phyloP scores from a whole-genome alignment of 108 stramenopile genomes.

The Cafeteria roenbergensis region DNA sequence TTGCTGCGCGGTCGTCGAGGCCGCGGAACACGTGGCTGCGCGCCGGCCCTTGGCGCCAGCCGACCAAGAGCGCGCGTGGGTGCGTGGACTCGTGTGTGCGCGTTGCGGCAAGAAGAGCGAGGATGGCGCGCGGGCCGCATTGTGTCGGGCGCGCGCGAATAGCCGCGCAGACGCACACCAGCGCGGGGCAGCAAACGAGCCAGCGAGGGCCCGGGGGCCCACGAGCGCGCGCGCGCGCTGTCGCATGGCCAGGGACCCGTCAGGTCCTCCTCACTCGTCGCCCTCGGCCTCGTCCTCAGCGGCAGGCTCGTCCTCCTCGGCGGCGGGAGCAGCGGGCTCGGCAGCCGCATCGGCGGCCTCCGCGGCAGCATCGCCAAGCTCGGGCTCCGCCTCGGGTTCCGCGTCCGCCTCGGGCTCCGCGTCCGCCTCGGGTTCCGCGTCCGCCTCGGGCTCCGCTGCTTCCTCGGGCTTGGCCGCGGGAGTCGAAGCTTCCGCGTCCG shows the following conservation, averaged over 20 bases:
- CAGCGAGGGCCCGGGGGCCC: not conserved
- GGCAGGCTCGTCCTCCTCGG: not conserved
- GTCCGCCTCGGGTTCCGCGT: not conserved
- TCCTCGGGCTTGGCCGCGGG: not conserved
- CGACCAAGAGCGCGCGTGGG: no score
- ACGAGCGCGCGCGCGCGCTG: not conserved
- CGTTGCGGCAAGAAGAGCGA: no score
- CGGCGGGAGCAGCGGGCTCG: not conserved
- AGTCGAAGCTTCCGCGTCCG: not conserved
- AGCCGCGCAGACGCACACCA: constrained; percentile 3
- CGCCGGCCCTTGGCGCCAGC: no score
- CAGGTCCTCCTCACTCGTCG: not conserved
- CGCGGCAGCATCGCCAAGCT: constrained; percentile 17
- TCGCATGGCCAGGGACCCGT: not conserved
- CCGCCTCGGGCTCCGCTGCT: not conserved
- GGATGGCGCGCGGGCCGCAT: not conserved
- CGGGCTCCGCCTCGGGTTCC: not conserved
- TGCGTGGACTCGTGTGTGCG: no score
- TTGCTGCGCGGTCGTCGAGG: no score
- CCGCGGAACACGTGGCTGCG: no score
- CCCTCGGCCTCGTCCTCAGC: not conserved
- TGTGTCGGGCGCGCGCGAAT: constrained; percentile 3
- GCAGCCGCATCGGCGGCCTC: constrained; percentile 1
- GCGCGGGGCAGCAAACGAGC: not conserved
- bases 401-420: not conserved